phyloP scores from a whole-genome alignment of 176 grass and related monocot genomes.

The Oryza coarctata region DNA sequence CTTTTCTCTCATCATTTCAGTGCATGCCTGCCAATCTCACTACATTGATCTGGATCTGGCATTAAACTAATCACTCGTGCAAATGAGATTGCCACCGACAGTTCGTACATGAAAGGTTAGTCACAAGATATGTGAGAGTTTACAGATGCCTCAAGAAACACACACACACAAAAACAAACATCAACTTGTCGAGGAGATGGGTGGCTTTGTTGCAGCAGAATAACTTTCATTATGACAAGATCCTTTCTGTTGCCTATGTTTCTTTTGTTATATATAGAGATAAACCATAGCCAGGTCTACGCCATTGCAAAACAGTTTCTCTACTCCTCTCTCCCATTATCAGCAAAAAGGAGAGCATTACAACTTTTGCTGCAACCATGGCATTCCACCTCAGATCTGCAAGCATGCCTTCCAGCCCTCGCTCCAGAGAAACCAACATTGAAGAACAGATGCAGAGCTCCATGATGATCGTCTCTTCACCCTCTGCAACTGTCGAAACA shows the following conservation, averaged over 20 bases:
- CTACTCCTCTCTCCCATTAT: too few species aligned
- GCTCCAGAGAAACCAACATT: background rate
- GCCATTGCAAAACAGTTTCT: background rate
- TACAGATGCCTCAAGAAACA: too few species aligned
- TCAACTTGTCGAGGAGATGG: slow-evolving; percentile 15
- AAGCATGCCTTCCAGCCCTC: slow-evolving; percentile 25
- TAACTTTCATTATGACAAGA: background rate
- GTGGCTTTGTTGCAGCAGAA: slow-evolving; percentile 8
- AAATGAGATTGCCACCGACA: background rate
- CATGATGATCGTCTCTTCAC: background rate
- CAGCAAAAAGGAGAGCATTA: background rate
- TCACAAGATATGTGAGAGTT: too few species aligned
- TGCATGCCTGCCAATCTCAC: background rate
- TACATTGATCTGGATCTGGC: background rate
- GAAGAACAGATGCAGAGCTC: slow-evolving; percentile 22
- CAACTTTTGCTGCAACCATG: slow-evolving; percentile 10
- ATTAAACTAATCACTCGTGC: slow-evolving; percentile 4
- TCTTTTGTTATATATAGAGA: background rate
- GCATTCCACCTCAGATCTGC: slow-evolving; percentile 27
- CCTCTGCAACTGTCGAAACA: background rate
- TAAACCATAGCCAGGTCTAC: background rate
- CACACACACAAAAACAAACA: background rate
- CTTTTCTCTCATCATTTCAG: background rate
- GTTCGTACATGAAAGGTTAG: background rate
- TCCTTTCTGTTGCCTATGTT: slow-evolving; percentile 9